Conservation (phyloP, 305 asterid species). For the Fraxinus nigra region DNA sequence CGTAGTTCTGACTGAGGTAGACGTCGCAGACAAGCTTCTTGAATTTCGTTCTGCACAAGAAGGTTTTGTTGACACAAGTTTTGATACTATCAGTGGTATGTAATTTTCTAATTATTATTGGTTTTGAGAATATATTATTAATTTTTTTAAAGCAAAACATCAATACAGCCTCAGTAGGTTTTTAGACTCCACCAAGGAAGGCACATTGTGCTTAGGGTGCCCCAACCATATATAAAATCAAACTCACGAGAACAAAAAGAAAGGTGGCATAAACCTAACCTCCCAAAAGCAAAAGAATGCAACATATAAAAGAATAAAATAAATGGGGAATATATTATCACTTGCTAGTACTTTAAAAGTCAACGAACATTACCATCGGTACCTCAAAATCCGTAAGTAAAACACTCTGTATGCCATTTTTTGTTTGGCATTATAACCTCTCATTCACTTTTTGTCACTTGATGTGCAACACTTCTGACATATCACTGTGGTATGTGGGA, state of each 20-base stretch:
- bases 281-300: background rate
- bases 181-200: background rate
- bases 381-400: background rate
- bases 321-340: background rate
- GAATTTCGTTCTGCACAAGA: conserved; percentile 86
- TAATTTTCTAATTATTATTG: conserved; percentile 22
- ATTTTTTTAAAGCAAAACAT: background rate
- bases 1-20: conserved; percentile 71
- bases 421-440: background rate
- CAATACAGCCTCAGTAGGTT: background rate
- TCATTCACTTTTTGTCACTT: background rate
- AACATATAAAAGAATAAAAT: background rate
- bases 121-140: background rate
- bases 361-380: background rate
- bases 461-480: background rate
- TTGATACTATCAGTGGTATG: conserved; percentile 94
- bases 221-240: background rate
- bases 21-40: conserved; percentile 79
- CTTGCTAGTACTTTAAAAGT: background rate
- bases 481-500: background rate
- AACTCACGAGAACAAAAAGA: background rate
- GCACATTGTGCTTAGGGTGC: background rate
- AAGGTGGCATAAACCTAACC: background rate
- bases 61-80: conserved; percentile 89
- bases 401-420: background rate